Base-by-base conservation (phyloP, 148 eudicot species). In the Heliamphora exappendiculata region DNA sequence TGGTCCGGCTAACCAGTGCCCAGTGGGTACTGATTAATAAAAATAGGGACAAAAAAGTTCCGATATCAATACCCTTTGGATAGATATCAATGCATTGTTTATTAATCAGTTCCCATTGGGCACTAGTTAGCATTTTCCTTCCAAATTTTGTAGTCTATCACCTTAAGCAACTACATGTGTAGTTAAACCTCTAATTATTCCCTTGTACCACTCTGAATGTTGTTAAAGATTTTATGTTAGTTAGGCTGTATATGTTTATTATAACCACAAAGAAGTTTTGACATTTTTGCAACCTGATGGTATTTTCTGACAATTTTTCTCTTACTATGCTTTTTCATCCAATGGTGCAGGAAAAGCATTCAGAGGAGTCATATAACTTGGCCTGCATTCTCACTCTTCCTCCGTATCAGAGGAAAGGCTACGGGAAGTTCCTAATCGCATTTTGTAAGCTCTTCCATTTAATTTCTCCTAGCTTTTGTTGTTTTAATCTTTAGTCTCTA, bases 311-410 rank as follows among this genome's bases (percentile, higher is more conserved):
- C 24, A 5, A 41, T 26, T 42, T 16, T 9, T 50, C 44, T 53
- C 57, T 80, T 34, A 67, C 39, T 34, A 44, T 57, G 64, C 57
- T 22, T 67, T 58, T 57, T 71, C 57, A 51, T 33, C 42, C 67
- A 71, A 57, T 67, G 66, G 47, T 87, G 82, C 89, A 94, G 97
- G 98, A 94, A 84, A 94, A 94, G 65, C 97, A 94, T 81, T 94
- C 98, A 33, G 96, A 92, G 80, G 98, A 92, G 83, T 90, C 97
- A 42, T 94, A 94, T 79, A 94, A 92, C 84, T 83, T 94, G 82
- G 96, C 98, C 55, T 94, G 98, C 79, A 92, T 94, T 84, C 91
- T 94, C 13, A 92, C 96, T 60, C 98, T 94, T 70, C 98, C 98
- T 75, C 98, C 97, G 54, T 94, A 94, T 82, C 97, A 94, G 82